A percentile compares a stretch with the other conserved stretches of the same genome.
Evolutionary conservation across 1,139 yeast genomes (phyloP).

Genomic region (Zygosaccharomyces pseudobailii): DNA sequence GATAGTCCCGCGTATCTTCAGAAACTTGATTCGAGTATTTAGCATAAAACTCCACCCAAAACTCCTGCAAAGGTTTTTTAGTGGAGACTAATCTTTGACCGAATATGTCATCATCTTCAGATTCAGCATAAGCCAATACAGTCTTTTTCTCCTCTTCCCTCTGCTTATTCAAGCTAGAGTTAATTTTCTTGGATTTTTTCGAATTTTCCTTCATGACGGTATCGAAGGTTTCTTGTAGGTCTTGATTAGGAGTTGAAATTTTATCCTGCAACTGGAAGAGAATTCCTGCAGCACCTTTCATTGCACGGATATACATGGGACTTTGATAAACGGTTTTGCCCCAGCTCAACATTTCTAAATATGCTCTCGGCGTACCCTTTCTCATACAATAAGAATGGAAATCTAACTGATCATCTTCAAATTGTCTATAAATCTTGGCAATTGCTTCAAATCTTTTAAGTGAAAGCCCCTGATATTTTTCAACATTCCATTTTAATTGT

Average conservation of each 20-base stretch:
- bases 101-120: slow-evolving; percentile 42
- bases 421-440: slow-evolving; percentile 62
- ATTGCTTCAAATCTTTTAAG: slow-evolving; percentile 73
- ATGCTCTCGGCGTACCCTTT: slow-evolving; percentile 85
- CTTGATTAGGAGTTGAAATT: slow-evolving; percentile 28
- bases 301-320: slow-evolving; percentile 66
- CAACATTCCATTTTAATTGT: slow-evolving; percentile 33
- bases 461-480: slow-evolving; percentile 61
- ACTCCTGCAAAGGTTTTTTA: slow-evolving; percentile 39
- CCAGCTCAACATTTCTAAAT: slow-evolving; percentile 73
- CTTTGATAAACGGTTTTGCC: slow-evolving; percentile 67
- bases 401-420: slow-evolving; percentile 81
- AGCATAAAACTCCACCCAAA: slow-evolving; percentile 37
- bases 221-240: slow-evolving; percentile 15
- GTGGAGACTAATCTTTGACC: slow-evolving; percentile 39
- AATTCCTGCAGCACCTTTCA: slow-evolving; percentile 58
- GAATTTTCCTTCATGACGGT: slow-evolving; percentile 21
- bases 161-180: slow-evolving; percentile 36
- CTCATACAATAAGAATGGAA: slow-evolving; percentile 92
- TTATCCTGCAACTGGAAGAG: slow-evolving; percentile 45
- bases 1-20: slow-evolving; percentile 34
- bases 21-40: slow-evolving; percentile 35
- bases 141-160: slow-evolving; percentile 37
- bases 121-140: slow-evolving; percentile 34
- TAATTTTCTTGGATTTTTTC: slow-evolving; percentile 41